Evolutionary conservation across 805 yeast species (phyloP), one percentile per base, ranked within the genome.

Genomic region (Monosporozyma siamensis): DNA sequence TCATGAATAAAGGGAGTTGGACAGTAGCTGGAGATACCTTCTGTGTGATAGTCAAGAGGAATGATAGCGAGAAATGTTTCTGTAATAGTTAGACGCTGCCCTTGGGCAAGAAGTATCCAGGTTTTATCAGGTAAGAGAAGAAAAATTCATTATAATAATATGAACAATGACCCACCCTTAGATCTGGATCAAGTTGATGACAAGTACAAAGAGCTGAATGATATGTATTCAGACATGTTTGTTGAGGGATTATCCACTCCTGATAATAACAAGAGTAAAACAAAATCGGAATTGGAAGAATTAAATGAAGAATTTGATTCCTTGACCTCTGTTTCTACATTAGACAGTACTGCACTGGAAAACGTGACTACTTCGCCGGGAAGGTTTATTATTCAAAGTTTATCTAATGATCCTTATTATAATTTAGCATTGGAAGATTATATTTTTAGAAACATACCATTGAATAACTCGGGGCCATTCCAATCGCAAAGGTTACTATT

Each of bases 381-480:
- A 15, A 66, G 80, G 1, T 68, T 85, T 26, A 57, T 80, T 0
- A 77, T 95, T 0, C 64, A 64, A 21, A 66, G 66, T 41, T 15
- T 50, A 18, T 59, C 82, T 9, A 57, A 65, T 2, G 72, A 82
- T 51, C 97, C 97, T 1, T 78, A 69, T 53, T 52, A 77, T 40
- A 92, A 92, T 55, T 66, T 92, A 12, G 87, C 96, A 1, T 53
- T 88, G 4, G 99, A 92, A 53, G 82, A 84, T 50, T 82, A 75
- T 53, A 66, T 92, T 0, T 92, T 84, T 59, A 70, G 71, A 41
- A 60, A 71, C 15, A 76, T 82, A 64, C 89, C 89, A 10, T 31
- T 48, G 1, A 45, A 51, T 9, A 35, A 43, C n/a, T 39, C 47
- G 12, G 40, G 43, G 3, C 34, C 46, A 22, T 44, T 49, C 4